These are phyloP conservation scores for Hirschfeldia incana DNA, from an alignment of 345 rosid species.

Conservation along the genomic window DNA sequence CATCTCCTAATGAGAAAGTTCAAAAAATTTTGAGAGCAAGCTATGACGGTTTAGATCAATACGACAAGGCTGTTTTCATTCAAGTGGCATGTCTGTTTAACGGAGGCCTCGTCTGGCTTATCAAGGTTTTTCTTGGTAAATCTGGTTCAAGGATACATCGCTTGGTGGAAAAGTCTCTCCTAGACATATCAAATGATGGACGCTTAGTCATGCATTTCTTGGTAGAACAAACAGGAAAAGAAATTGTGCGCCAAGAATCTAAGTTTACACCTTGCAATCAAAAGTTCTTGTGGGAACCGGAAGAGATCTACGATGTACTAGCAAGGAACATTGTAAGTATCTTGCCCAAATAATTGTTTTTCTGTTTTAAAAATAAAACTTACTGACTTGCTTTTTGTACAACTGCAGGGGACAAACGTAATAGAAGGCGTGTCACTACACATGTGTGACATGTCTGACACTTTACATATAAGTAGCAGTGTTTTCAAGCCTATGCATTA, in stretches of 20 bases:
- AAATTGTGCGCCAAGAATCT: constrained; percentile 18
- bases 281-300: constrained; percentile 6
- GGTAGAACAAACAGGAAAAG: not conserved
- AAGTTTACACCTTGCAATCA: not conserved
- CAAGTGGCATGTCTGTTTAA: constrained; percentile 27
- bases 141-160: not conserved
- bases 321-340: not conserved
- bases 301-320: not conserved
- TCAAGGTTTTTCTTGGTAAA: too few relatives aligned
- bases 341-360: too few relatives aligned
- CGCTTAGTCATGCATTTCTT: constrained; percentile 12
- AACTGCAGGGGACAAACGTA: constrained; percentile 8
- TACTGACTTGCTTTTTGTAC: not conserved
- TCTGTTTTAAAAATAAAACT: too few relatives aligned
- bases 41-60: not conserved
- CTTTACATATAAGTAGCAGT: not conserved
- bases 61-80: constrained; percentile 5
- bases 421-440: constrained; percentile 10
- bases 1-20: too few relatives aligned
- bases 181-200: not conserved
- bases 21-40: not conserved
- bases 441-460: not conserved
- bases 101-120: not conserved
- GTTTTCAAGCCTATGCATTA: too few relatives aligned
- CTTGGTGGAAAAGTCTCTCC: constrained; percentile 6